Evolutionary conservation across 768 basidiomycete genomes (phyloP).

Genomic region (Strobilomyces echinocephalus): DNA sequence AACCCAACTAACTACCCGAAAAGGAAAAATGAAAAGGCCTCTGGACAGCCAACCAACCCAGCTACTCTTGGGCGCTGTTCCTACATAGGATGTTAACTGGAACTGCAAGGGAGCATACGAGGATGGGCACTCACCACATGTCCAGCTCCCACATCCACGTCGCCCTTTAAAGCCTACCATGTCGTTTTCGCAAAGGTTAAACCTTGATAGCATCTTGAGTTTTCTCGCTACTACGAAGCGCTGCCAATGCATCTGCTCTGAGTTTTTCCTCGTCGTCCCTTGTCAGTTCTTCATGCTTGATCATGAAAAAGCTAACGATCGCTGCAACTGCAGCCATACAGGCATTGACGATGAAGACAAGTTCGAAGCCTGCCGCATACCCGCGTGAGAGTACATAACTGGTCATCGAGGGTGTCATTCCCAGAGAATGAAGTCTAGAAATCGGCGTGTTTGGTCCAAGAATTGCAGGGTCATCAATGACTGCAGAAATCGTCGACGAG

Average conservation of each 20-base stretch:
- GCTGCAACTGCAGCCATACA: slow-evolving; percentile 50
- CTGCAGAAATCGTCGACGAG: slow-evolving; percentile 33
- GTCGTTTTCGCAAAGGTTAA: not conserved
- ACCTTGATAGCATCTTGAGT: not conserved
- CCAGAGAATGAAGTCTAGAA: slow-evolving; percentile 29
- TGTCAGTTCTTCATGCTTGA: slow-evolving; percentile 56
- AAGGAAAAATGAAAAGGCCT: not conserved
- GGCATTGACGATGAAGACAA: slow-evolving; percentile 59
- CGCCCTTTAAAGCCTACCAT: not conserved
- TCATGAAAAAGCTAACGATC: slow-evolving; percentile 53
- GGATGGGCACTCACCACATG: not conserved
- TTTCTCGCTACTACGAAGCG: not conserved
- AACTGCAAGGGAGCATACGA: not conserved
- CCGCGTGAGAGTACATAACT: slow-evolving; percentile 42
- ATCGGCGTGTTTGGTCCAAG: slow-evolving; percentile 31
- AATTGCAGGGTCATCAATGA: slow-evolving; percentile 48
- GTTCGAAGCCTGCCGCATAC: slow-evolving; percentile 53
- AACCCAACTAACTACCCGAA: not conserved
- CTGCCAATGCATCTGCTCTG: slow-evolving; percentile 35
- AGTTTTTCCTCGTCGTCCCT: slow-evolving; percentile 51
- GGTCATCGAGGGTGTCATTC: slow-evolving; percentile 36
- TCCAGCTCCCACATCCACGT: not conserved
- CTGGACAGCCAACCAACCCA: not conserved
- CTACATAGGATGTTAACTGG: not conserved
- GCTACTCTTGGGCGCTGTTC: not conserved